Evolutionary conservation across 2,329 filamentous ascomycete genomes (phyloP).

Genomic region (Stemphylium lycopersici): DNA sequence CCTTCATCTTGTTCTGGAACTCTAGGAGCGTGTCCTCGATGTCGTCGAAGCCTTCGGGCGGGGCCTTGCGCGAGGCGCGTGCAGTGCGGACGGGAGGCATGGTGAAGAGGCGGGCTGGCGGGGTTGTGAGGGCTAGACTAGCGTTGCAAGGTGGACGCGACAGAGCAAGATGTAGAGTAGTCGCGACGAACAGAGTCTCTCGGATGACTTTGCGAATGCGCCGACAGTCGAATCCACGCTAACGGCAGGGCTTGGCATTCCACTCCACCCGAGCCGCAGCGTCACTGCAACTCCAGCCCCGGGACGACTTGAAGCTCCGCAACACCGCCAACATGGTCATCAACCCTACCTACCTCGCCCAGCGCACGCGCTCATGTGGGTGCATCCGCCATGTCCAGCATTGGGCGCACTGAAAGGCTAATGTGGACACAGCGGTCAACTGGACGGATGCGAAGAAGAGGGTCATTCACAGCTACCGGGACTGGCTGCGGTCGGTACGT

Average conservation of each 20-base stretch:
- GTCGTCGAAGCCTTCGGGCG: conserved; percentile 84
- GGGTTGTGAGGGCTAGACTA: neutral
- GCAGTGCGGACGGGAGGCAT: conserved; percentile 80
- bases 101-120: neutral
- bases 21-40: conserved; percentile 86
- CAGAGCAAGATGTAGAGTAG: neutral
- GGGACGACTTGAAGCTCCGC: conserved; percentile 30
- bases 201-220: conserved; percentile 23
- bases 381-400: conserved; percentile 6
- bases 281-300: conserved; percentile 34
- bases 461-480: conserved; percentile 87
- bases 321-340: conserved; percentile 69
- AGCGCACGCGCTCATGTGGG: conserved; percentile 61
- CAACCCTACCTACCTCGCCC: conserved; percentile 86
- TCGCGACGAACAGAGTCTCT: neutral
- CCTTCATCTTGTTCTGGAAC: conserved; percentile 91
- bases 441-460: conserved; percentile 87
- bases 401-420: conserved; percentile 28
- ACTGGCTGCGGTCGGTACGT: conserved; percentile 96
- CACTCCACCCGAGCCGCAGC: conserved; percentile 42
- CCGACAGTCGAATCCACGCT: conserved; percentile 28
- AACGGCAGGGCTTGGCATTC: conserved; percentile 35
- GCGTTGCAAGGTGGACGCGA: neutral
- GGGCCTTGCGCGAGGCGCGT: conserved; percentile 76
- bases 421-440: conserved; percentile 70